Percentiles rank a stretch among this genome's conserved stretches.
Conservation (phyloP, 352 stramenopile species). For the Phytophthora idaei region DNA sequence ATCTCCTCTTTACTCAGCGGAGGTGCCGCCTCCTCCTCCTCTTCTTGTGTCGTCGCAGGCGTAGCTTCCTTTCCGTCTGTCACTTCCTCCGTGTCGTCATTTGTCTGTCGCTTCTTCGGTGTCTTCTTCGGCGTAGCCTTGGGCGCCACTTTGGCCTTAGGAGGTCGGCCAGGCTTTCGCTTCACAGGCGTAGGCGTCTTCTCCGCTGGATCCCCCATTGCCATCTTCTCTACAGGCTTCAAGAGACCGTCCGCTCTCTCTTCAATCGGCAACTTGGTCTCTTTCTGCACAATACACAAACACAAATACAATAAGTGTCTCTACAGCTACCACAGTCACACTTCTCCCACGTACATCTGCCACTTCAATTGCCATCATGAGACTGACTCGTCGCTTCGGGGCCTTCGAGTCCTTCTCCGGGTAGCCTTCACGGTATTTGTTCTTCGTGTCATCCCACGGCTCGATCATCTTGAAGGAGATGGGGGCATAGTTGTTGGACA, state of each 20-base stretch:
- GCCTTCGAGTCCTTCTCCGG: constrained; percentile 76
- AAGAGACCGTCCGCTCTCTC: constrained; percentile 62
- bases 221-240: constrained; percentile 38
- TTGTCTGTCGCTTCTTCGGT: constrained; percentile 28
- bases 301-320: constrained; percentile 2
- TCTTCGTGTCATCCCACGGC: constrained; percentile 73
- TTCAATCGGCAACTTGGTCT: constrained; percentile 54
- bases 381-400: constrained; percentile 63
- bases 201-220: constrained; percentile 12
- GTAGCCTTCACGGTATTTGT: constrained; percentile 64
- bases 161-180: constrained; percentile 48
- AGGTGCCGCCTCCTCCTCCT: constrained; percentile 41
- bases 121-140: constrained; percentile 21
- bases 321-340: neutral
- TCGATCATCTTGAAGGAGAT: constrained; percentile 73
- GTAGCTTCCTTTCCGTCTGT: constrained; percentile 12
- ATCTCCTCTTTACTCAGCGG: constrained; percentile 78
- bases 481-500: constrained; percentile 69
- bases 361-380: constrained; percentile 74
- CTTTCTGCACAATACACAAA: constrained; percentile 50
- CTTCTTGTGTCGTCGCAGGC: constrained; percentile 36
- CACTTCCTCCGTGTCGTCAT: constrained; percentile 16
- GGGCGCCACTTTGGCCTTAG: constrained; percentile 40
- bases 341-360: constrained; percentile 51
- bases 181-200: constrained; percentile 41